Evolutionary conservation across 2,329 filamentous ascomycete genomes (phyloP).

Genomic region (Dothideomycetidae sp.): DNA sequence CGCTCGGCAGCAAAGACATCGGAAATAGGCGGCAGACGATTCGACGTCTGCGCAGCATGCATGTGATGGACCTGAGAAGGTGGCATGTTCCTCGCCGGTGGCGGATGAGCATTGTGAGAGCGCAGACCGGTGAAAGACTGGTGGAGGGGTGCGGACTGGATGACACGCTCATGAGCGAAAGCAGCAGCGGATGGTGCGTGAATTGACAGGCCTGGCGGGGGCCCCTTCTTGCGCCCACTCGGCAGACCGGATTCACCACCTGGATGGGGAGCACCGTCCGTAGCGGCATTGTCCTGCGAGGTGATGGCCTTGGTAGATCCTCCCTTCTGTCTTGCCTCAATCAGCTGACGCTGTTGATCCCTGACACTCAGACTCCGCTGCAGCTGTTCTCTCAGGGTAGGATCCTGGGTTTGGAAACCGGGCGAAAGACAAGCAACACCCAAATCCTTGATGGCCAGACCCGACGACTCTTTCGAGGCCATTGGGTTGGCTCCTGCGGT

Average conservation of each 20-base stretch:
- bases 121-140: constrained; percentile 91
- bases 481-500: constrained; percentile 38
- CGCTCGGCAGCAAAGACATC: constrained; percentile 80
- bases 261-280: constrained; percentile 12
- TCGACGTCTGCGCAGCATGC: constrained; percentile 75
- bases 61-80: constrained; percentile 85
- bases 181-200: constrained; percentile 85
- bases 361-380: constrained; percentile 86
- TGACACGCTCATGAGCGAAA: constrained; percentile 86
- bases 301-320: constrained; percentile 44
- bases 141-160: constrained; percentile 88
- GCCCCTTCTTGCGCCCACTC: constrained; percentile 57
- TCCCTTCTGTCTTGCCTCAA: constrained; percentile 83
- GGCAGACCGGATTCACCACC: constrained; percentile 18
- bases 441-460: constrained; percentile 76
- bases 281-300: constrained; percentile 10
- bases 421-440: constrained; percentile 89
- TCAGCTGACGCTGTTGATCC: constrained; percentile 88
- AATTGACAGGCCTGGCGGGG: constrained; percentile 81
- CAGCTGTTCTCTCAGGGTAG: constrained; percentile 89
- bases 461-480: constrained; percentile 58
- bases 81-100: constrained; percentile 69
- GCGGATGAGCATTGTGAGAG: constrained; percentile 44
- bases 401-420: constrained; percentile 90
- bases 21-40: constrained; percentile 81